Percentiles rank a stretch among this genome's conserved stretches.
Evolutionary conservation across 805 yeast genomes (phyloP).

Genomic region (Blastobotrys americana): DNA sequence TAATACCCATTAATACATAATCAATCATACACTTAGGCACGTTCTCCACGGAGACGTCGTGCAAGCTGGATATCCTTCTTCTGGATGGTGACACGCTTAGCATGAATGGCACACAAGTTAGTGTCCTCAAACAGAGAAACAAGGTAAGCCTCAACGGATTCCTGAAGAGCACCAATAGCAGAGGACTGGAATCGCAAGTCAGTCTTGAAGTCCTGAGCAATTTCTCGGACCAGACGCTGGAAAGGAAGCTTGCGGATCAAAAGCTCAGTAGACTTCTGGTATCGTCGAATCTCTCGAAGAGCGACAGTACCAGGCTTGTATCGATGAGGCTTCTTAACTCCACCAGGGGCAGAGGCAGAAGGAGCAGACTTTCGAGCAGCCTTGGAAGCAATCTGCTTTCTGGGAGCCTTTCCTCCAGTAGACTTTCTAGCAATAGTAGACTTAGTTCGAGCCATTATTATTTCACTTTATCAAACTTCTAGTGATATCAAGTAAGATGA

Average conservation of each 20-base stretch:
- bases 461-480: no score
- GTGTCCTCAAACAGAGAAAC: constrained; percentile 84
- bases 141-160: constrained; percentile 83
- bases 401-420: constrained; percentile 89
- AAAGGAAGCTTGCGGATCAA: constrained; percentile 83
- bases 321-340: constrained; percentile 90
- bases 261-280: constrained; percentile 83
- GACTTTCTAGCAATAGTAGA: constrained; percentile 75
- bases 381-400: constrained; percentile 85
- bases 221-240: constrained; percentile 87
- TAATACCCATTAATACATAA: constrained; percentile 8
- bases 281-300: constrained; percentile 85
- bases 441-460: constrained; percentile 74
- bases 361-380: constrained; percentile 89
- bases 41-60: constrained; percentile 87
- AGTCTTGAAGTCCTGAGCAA: constrained; percentile 80
- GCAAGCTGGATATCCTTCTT: constrained; percentile 88
- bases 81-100: constrained; percentile 89
- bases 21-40: constrained; percentile 37
- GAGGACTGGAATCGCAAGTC: constrained; percentile 85
- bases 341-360: constrained; percentile 64
- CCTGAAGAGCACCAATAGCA: constrained; percentile 86
- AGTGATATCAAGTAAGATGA: no score
- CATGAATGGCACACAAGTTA: constrained; percentile 87
- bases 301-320: constrained; percentile 95